Evolutionary conservation across 2,329 filamentous ascomycete genomes (phyloP), one percentile per base, ranked within the genome.

Genomic region (Paraphaeosphaeria sporulosa): DNA sequence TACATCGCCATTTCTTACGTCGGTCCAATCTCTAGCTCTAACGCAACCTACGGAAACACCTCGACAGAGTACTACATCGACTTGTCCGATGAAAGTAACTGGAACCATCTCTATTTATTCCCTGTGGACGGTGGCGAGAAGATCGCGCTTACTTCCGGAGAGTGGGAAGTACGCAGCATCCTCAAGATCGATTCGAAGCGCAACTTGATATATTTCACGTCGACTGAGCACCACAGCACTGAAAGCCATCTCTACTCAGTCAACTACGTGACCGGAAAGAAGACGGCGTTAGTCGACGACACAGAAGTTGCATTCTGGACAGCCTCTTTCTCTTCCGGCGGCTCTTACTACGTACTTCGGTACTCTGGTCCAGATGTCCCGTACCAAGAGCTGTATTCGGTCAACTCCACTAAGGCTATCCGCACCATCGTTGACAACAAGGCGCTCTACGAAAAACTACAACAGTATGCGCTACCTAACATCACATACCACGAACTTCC

Each of bases 161-260:
- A 89, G 19, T 91, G 87, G 86, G 89, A 91, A 69, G 88, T 91
- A 2, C 79, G 80, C 0, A 67, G 80, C 0, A 84, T 91, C 49
- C 75, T 87, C 38, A 86, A 88, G 66, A 81, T 91, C 51, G 87
- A 91, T 68, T 80, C 80, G 0, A 71, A 78, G 42, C 83, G 82
- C 7, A 80, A 84, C 27, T 75, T 89, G 7, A 76, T 91, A 55
- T 90, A 90, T 78, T 91, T 86, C 77, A 82, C 84, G 2, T 89
- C 89, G 1, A 89, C 88, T 0, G 85, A 89, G 67, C 83, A 82
- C 46, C 87, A 91, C 78, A 87, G 85, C 61, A 90, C 88, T 0
- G 88, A 91, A 71, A 83, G 86, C 1, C 89, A 91, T 65, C 67
- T 91, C 5, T 91, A 90, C 79, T 89, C 86, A 2, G 86, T 91